Evolutionary conservation across 495 filamentous ascomycete genomes (phyloP).

Genomic region (Aspergillus nanangensis): DNA sequence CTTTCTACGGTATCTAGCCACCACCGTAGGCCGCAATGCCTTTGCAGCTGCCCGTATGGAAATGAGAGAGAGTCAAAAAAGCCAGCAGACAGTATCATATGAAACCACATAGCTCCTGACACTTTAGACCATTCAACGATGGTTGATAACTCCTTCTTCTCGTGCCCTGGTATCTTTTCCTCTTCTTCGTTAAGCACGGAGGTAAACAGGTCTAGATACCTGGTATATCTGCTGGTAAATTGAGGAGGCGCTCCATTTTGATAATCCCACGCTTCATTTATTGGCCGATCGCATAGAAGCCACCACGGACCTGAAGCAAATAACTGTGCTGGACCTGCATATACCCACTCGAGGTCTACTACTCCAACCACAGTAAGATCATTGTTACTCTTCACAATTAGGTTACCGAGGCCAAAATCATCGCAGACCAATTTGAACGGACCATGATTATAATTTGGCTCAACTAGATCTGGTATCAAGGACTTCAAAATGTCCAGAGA

Average conservation of each 20-base stretch:
- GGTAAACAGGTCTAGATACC: slow-evolving; percentile 25
- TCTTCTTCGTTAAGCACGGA: slow-evolving; percentile 33
- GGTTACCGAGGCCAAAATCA: slow-evolving; percentile 32
- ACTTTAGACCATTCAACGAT: slow-evolving; percentile 25
- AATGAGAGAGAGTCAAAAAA: slow-evolving; percentile 25
- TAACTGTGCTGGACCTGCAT: slow-evolving; percentile 31
- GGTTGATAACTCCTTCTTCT: slow-evolving; percentile 25
- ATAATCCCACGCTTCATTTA: slow-evolving; percentile 24
- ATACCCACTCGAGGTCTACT: slow-evolving; percentile 33
- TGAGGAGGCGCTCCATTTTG: slow-evolving; percentile 15
- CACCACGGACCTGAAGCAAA: slow-evolving; percentile 33
- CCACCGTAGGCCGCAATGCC: slow-evolving; percentile 20
- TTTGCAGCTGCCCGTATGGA: slow-evolving; percentile 25
- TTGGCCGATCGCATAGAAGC: slow-evolving; percentile 25
- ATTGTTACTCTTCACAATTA: slow-evolving; percentile 27
- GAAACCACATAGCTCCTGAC: slow-evolving; percentile 31
- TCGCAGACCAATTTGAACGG: slow-evolving; percentile 34
- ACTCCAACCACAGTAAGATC: slow-evolving; percentile 31
- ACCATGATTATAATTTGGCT: slow-evolving; percentile 20
- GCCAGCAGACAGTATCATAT: slow-evolving; percentile 27
- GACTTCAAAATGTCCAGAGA: slow-evolving; percentile 20
- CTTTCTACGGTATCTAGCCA: slow-evolving; percentile 16
- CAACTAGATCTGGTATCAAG: slow-evolving; percentile 18
- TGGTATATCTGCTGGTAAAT: slow-evolving; percentile 22
- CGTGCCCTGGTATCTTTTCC: slow-evolving; percentile 17